Evolutionary conservation across 805 yeast genomes (phyloP).

Genomic region (Metschnikowia lunata): DNA sequence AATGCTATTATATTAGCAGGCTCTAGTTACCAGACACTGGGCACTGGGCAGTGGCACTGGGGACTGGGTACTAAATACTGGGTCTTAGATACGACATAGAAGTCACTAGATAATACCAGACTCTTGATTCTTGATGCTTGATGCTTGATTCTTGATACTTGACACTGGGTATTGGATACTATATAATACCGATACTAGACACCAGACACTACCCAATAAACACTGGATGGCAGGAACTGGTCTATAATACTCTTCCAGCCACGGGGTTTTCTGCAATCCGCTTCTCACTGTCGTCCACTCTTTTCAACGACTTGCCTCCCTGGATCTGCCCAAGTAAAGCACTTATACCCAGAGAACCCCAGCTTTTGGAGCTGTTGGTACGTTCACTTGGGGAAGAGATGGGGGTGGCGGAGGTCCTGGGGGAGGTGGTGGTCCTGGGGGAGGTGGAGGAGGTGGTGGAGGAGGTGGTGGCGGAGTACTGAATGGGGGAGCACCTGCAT

Average conservation of each 20-base stretch:
- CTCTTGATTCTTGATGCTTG: too few species aligned
- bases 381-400: constrained; percentile 12
- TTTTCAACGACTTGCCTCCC: constrained; percentile 48
- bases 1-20: too few species aligned
- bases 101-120: too few species aligned
- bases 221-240: background rate
- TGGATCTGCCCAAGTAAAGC: constrained; percentile 56
- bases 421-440: background rate
- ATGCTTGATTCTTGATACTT: too few species aligned
- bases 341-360: constrained; percentile 31
- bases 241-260: constrained; percentile 47
- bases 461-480: constrained; percentile 9
- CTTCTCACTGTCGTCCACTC: constrained; percentile 47
- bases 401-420: constrained; percentile 9
- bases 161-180: too few species aligned
- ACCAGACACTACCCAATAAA: too few species aligned
- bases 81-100: too few species aligned
- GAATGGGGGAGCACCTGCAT: background rate
- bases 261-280: constrained; percentile 42
- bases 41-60: too few species aligned
- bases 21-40: too few species aligned
- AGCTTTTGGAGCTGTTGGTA: constrained; percentile 26
- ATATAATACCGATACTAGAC: too few species aligned
- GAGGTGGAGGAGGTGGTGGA: constrained; percentile 1
- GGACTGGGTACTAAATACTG: too few species aligned